A percentile compares a stretch with the other conserved stretches of the same genome.
Conservation (phyloP, 805 yeast genomes). For the Cyberlindnera misumaiensis region DNA sequence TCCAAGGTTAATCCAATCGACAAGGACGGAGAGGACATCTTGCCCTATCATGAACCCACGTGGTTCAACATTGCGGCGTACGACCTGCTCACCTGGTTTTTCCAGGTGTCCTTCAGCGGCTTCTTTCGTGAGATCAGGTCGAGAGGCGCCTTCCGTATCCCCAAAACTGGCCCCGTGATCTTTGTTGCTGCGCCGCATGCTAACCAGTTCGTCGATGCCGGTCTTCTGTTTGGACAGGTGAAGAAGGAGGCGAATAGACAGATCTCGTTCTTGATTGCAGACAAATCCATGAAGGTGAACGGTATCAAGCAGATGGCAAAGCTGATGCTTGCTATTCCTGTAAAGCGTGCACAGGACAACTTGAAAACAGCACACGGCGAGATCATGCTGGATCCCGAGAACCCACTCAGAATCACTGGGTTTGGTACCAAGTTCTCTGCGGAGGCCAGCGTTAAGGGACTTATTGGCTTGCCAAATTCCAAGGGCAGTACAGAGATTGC, state of each 20-base stretch:
- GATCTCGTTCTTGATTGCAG: constrained; percentile 81
- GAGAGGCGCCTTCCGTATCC: constrained; percentile 75
- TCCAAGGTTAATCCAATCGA: constrained; percentile 1
- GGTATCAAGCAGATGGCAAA: constrained; percentile 74
- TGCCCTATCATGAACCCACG: constrained; percentile 1
- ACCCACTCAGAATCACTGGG: constrained; percentile 56
- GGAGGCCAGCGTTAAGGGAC: constrained; percentile 52
- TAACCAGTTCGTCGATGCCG: constrained; percentile 79
- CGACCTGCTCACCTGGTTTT: constrained; percentile 46
- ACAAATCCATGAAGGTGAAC: constrained; percentile 55
- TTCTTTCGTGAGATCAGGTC: constrained; percentile 88
- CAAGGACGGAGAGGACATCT: neutral
- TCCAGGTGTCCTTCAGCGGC: constrained; percentile 44
- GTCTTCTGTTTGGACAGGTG: constrained; percentile 78
- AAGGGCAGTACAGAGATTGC: constrained; percentile 70
- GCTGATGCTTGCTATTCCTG: constrained; percentile 81
- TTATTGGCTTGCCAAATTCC: constrained; percentile 70
- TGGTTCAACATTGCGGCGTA: constrained; percentile 1
- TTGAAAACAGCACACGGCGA: constrained; percentile 61
- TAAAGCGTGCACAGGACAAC: constrained; percentile 86
- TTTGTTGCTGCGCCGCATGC: constrained; percentile 98
- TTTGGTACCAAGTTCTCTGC: constrained; percentile 56
- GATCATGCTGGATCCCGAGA: constrained; percentile 46
- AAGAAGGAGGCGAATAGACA: constrained; percentile 59
- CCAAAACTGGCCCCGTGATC: constrained; percentile 73